These are phyloP conservation scores for Claviceps sp. DNA, from an alignment of 2,329 filamentous ascomycete species.

Conservation along the genomic window DNA sequence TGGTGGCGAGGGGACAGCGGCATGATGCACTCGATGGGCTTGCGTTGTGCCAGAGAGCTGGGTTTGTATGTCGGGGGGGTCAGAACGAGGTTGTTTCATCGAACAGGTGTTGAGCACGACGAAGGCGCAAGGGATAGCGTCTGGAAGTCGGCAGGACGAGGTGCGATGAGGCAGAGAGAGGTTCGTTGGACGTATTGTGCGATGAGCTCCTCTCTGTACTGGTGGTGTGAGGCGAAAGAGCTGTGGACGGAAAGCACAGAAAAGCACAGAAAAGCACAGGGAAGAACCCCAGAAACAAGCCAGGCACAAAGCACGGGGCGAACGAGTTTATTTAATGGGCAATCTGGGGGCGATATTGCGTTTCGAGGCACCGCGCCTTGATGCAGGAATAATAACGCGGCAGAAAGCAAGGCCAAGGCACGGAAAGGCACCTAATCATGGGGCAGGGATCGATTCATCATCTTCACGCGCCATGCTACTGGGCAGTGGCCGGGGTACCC, in stretches of 20 bases:
- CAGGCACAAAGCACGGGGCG: background rate
- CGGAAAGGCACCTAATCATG: no score
- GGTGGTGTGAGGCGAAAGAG: background rate
- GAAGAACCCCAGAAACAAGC: background rate
- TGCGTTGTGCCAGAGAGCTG: slow-evolving; percentile 41
- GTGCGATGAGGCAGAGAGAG: background rate
- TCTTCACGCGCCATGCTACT: no score
- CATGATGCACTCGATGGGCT: slow-evolving; percentile 37
- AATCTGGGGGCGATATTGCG: background rate
- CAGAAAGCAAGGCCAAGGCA: no score
- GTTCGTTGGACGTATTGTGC: no score
- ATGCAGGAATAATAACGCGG: no score
- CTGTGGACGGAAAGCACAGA: background rate
- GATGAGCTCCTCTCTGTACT: no score
- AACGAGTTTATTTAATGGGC: slow-evolving; percentile 1
- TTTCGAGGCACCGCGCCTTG: no score
- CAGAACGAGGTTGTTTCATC: slow-evolving; percentile 49
- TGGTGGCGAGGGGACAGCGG: slow-evolving; percentile 12
- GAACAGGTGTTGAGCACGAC: slow-evolving; percentile 26
- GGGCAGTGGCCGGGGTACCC: no score
- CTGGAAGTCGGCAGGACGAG: background rate
- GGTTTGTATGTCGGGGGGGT: slow-evolving; percentile 40
- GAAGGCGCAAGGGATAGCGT: slow-evolving; percentile 1
- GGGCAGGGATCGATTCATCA: no score
- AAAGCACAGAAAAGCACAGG: background rate